Base-by-base conservation (phyloP, 2,329 filamentous ascomycete genomes). In the Fusarium nodosum region DNA sequence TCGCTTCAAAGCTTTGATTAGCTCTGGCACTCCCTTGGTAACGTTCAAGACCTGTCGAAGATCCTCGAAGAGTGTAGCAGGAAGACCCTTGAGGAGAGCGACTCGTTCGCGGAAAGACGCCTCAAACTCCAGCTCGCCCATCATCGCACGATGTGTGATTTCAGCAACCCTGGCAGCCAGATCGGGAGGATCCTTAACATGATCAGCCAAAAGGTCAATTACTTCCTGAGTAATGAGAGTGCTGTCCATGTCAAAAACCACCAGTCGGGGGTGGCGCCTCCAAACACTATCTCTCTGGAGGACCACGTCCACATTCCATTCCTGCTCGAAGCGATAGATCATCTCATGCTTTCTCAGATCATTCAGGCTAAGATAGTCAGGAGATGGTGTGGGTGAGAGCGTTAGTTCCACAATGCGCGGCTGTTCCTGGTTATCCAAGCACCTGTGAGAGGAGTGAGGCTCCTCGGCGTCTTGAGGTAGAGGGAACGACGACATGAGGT, bases 171-270 rank as follows among this genome's bases (percentile, higher is more conserved):
- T 84, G 55, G 89, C 89, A 73, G 93, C 89, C n/a, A 97, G 87
- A 54, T 93, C 93, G 3, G 87, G 81, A 76, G 86, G 82, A 80
- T 92, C 82, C 48, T 81, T 84, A 74, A 97, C 88, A 38, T 91
- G 91, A 56, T 91, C 90, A 6, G 96, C 96, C 59, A 99, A 90
- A 75, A 98, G 90, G 79, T 99, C 96, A 77, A 99, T 98, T 64
- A 97, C 94, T 82, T 99, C 96, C 79, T 99, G 94, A 56, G 95
- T 92, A 78, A 99, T 98, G 64, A 99, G 87, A 0, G 96, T 99
- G 79, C 92, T 96, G 82, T 99, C 96, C 96, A 99, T 99, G 79
- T 99, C 96, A 76, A 99, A 99, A 33, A 97, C 93, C 5, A 95
- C 94, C 13, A 98, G 85, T 11, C 95, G 88, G 71, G 94, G 94